Percentiles rank a stretch among this genome's conserved stretches.
These are phyloP conservation scores for Xerophyta viscosa DNA, from an alignment of 106 monocot species.

Conservation along the genomic window DNA sequence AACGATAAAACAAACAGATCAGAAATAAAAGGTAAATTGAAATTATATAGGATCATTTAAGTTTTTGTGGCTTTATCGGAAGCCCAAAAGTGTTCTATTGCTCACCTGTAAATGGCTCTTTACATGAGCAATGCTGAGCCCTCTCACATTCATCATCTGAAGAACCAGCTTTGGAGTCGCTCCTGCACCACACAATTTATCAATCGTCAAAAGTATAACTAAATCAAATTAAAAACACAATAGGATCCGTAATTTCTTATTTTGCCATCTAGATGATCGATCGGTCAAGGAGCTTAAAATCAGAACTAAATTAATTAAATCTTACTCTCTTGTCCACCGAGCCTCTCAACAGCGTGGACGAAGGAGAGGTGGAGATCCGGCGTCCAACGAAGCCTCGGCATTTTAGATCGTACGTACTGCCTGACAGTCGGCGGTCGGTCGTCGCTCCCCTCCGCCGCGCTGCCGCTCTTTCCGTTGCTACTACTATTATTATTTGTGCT, in stretches of 20 bases:
- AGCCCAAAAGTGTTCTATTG: not conserved
- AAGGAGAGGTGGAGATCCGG: conserved; percentile 69
- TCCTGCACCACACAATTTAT: conserved; percentile 33
- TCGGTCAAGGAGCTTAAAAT: too few relatives aligned
- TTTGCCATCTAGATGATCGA: not conserved
- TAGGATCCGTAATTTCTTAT: not conserved
- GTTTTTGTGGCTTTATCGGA: not conserved
- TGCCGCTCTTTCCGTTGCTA: not conserved
- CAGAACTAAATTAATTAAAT: not conserved
- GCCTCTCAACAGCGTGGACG: conserved; percentile 52
- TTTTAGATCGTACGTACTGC: conserved; percentile 54
- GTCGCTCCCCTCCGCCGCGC: conserved; percentile 7
- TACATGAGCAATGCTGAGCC: conserved; percentile 93
- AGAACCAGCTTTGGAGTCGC: conserved; percentile 97
- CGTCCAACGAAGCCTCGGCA: conserved; percentile 72
- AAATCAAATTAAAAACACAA: not conserved
- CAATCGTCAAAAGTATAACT: not conserved
- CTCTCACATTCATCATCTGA: conserved; percentile 99
- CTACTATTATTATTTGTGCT: not conserved
- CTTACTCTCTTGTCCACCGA: conserved; percentile 81
- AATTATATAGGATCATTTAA: not conserved
- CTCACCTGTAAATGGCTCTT: conserved; percentile 94
- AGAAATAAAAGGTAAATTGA: too few relatives aligned
- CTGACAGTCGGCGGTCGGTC: conserved; percentile 20
- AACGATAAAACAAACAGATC: not conserved